Evolutionary conservation across 352 stramenopile species (phyloP).

Genomic region (Aphanomyces astaci): DNA sequence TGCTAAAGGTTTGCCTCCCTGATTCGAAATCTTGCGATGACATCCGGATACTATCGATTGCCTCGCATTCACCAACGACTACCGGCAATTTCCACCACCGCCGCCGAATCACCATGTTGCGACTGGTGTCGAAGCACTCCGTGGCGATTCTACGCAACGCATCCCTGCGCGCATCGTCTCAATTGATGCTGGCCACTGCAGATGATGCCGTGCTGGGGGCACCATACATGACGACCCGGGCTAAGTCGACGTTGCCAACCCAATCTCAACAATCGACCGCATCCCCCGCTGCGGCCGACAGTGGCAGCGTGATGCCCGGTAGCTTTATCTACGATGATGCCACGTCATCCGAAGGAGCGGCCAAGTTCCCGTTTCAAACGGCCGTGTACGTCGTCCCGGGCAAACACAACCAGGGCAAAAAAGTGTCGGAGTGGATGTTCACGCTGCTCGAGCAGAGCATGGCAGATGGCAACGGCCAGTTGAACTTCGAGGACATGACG

Average conservation of each 20-base stretch:
- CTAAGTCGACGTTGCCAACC: constrained; percentile 7
- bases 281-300: neutral
- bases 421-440: neutral
- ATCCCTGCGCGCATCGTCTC: neutral
- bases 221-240: neutral
- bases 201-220: too few relatives aligned
- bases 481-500: constrained; percentile 25
- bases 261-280: neutral
- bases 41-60: neutral
- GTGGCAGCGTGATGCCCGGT: neutral
- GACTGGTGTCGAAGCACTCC: constrained; percentile 13
- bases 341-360: neutral
- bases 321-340: neutral
- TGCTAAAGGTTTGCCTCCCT: too few relatives aligned
- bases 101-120: neutral
- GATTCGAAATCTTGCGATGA: too few relatives aligned
- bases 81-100: neutral
- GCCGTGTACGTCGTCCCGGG: constrained; percentile 10
- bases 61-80: neutral
- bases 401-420: neutral
- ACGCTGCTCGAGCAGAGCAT: neutral
- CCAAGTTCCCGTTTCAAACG: constrained; percentile 7
- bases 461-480: neutral
- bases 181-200: too few relatives aligned
- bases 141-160: neutral